phyloP scores from a whole-genome alignment of 441 rosid genomes.

The Mallotus japonicus region DNA sequence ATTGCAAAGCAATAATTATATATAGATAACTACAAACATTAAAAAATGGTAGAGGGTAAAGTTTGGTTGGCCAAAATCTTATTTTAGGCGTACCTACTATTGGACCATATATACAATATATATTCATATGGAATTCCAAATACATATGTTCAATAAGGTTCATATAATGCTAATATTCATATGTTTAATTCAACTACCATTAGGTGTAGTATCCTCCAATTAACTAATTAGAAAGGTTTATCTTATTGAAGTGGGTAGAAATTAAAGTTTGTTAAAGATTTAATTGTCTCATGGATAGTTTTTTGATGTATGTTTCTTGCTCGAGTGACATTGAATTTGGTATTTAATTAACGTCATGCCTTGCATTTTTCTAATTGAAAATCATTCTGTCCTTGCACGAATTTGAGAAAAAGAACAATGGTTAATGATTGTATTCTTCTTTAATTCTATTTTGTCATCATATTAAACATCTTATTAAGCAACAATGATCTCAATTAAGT shows the following conservation, averaged over 20 bases:
- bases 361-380: not conserved
- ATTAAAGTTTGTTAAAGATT: not conserved
- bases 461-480: not conserved
- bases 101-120: not conserved
- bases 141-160: not conserved
- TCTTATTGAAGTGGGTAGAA: not conserved
- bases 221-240: not conserved
- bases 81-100: conserved; percentile 29
- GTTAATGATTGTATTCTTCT: not conserved
- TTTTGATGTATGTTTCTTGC: too few relatives aligned
- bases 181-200: conserved; percentile 10
- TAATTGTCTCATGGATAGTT: not conserved
- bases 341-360: not conserved
- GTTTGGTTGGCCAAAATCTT: conserved; percentile 13
- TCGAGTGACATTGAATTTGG: too few relatives aligned
- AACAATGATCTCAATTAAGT: not conserved
- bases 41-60: conserved; percentile 7
- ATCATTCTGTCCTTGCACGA: not conserved
- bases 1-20: conserved; percentile 4
- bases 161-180: too few relatives aligned
- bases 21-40: not conserved
- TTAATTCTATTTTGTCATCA: not conserved
- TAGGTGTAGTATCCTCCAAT: conserved; percentile 10
- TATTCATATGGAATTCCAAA: conserved; percentile 1
- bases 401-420: too few relatives aligned